A percentile compares a stretch with the other conserved stretches of the same genome.
Evolutionary conservation across 805 yeast species (phyloP).

Genomic region (Tetrapisispora taiwanensis): DNA sequence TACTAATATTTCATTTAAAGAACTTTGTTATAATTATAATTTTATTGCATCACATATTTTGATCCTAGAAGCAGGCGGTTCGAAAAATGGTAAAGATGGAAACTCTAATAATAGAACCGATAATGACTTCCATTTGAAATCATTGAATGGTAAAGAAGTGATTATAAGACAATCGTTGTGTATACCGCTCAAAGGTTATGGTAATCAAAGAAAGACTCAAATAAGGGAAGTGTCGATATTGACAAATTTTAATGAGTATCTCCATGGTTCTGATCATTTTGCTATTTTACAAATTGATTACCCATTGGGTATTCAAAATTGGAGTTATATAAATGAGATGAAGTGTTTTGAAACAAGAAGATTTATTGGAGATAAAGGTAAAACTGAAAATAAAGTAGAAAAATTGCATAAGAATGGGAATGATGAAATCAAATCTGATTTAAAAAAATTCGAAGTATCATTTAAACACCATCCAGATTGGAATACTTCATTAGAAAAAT

Average conservation of each 20-base stretch:
- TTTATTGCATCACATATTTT: constrained; percentile 57
- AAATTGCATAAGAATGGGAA: neutral
- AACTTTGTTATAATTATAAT: constrained; percentile 48
- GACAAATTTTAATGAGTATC: constrained; percentile 46
- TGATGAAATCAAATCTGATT: neutral
- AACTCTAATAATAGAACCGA: neutral
- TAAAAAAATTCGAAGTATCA: neutral
- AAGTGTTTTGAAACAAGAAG: neutral
- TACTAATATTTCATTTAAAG: constrained; percentile 34
- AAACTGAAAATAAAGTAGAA: neutral
- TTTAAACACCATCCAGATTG: constrained; percentile 2
- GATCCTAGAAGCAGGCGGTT: constrained; percentile 18
- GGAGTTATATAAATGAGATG: constrained; percentile 16
- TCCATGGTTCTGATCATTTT: constrained; percentile 46
- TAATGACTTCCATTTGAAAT: constrained; percentile 31
- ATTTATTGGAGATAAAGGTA: neutral
- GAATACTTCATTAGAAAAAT: constrained; percentile 28
- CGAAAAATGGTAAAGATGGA: constrained; percentile 6
- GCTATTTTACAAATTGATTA: constrained; percentile 49
- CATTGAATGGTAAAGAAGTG: constrained; percentile 48
- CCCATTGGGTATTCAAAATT: constrained; percentile 38
- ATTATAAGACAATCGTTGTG: constrained; percentile 28
- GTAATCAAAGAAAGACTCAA: constrained; percentile 33
- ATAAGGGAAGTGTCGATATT: constrained; percentile 41
- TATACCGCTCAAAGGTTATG: constrained; percentile 47